These are phyloP conservation scores for Penicillium sp. DNA, from an alignment of 2,329 filamentous ascomycete species.

Conservation along the genomic window DNA sequence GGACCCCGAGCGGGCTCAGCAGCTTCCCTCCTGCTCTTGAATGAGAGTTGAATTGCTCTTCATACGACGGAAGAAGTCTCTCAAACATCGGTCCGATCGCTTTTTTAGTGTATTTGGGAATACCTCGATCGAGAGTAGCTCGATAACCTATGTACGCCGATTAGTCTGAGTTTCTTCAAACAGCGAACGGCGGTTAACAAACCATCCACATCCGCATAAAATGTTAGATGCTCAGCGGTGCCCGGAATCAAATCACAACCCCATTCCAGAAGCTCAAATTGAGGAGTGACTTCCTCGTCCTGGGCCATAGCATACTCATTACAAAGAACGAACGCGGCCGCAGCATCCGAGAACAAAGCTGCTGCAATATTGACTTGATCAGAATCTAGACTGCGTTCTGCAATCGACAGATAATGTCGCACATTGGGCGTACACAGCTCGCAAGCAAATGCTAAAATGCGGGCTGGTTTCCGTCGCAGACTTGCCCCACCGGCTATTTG, in stretches of 20 bases:
- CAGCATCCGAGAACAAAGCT: conserved; percentile 3
- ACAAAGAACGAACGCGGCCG: background rate
- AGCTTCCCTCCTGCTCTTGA: background rate
- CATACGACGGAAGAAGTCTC: background rate
- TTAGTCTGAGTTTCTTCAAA: no score
- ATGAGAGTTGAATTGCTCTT: background rate
- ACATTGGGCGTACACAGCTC: conserved; percentile 17
- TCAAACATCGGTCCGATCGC: conserved; percentile 1
- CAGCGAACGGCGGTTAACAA: background rate
- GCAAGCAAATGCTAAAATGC: conserved; percentile 61
- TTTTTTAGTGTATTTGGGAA: background rate
- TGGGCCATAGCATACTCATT: background rate
- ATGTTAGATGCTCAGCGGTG: background rate
- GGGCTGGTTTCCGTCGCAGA: conserved; percentile 58
- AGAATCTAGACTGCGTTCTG: background rate
- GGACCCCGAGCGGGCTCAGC: background rate
- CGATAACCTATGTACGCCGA: background rate
- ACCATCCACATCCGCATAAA: background rate
- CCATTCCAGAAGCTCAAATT: background rate
- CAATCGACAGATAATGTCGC: background rate
- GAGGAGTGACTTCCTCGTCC: background rate
- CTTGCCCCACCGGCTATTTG: conserved; percentile 64
- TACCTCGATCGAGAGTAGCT: background rate
- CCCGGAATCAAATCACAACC: background rate
- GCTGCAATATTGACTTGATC: background rate